Percentiles rank a stretch among this genome's conserved stretches.
These are phyloP conservation scores for Sclerotinia minor DNA, from an alignment of 2,329 filamentous ascomycete species.

Conservation along the genomic window DNA sequence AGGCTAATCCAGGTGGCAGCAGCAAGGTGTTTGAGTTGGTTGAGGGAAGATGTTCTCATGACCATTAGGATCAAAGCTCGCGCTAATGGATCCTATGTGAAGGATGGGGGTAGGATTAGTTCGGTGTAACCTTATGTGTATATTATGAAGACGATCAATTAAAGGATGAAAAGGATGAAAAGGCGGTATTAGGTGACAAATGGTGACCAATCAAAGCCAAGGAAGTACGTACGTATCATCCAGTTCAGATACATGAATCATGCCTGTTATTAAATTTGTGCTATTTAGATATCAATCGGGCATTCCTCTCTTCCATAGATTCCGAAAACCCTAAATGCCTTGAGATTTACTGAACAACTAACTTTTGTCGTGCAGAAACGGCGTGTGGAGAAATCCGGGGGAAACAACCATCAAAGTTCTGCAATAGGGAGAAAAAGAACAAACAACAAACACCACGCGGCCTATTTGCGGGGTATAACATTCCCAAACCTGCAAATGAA, in stretches of 20 bases:
- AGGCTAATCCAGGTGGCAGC: background rate
- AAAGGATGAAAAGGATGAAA: background rate
- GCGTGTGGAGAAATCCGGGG: conserved; percentile 10
- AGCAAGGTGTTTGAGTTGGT: background rate
- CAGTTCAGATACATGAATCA: background rate
- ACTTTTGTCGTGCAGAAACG: background rate
- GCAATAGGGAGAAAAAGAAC: background rate
- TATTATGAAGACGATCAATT: background rate
- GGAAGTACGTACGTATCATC: background rate
- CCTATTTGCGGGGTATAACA: background rate
- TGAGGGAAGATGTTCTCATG: conserved; percentile 4
- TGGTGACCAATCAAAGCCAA: background rate
- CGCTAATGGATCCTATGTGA: background rate
- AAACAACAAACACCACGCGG: background rate
- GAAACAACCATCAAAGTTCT: background rate
- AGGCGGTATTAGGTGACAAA: background rate
- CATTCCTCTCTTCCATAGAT: background rate
- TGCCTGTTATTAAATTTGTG: background rate
- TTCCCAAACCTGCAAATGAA: background rate
- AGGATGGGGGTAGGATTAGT: conserved; percentile 5
- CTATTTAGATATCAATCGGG: background rate
- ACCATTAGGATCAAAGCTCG: background rate
- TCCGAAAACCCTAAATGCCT: background rate
- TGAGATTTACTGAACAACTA: background rate
- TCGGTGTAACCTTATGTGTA: conserved; percentile 6